These are phyloP conservation scores for Xanthoconium separans DNA, from an alignment of 1,284 basidiomycete genomes.

Conservation along the genomic window DNA sequence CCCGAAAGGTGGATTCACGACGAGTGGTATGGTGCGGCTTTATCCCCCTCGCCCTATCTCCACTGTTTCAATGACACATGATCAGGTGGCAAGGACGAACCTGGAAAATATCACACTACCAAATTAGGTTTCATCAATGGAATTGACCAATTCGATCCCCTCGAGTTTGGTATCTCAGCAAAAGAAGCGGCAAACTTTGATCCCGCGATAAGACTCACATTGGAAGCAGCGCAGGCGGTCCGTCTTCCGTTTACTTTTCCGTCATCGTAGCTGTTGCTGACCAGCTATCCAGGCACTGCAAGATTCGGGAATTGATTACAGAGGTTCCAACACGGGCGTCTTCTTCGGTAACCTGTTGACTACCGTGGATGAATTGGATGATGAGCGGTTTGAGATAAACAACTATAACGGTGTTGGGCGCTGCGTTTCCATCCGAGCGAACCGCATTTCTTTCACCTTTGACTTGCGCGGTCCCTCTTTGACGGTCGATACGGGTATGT, in stretches of 20 bases:
- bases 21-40: slow-evolving; percentile 29
- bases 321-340: slow-evolving; percentile 34
- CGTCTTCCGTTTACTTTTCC: not conserved
- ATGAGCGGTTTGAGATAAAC: slow-evolving; percentile 27
- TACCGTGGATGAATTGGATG: slow-evolving; percentile 28
- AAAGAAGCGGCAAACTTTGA: slow-evolving; percentile 28
- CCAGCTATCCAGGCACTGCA: slow-evolving; percentile 24
- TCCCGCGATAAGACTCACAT: slow-evolving; percentile 24
- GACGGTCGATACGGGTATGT: slow-evolving; percentile 44
- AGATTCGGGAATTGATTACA: slow-evolving; percentile 35
- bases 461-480: slow-evolving; percentile 48
- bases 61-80: not conserved
- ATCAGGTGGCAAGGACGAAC: slow-evolving; percentile 27
- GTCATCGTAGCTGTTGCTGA: not conserved
- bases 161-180: slow-evolving; percentile 35
- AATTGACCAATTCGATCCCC: slow-evolving; percentile 29
- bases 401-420: slow-evolving; percentile 29
- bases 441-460: slow-evolving; percentile 48
- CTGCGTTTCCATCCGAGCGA: slow-evolving; percentile 37
- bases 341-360: slow-evolving; percentile 31
- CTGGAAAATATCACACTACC: slow-evolving; percentile 27
- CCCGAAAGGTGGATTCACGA: slow-evolving; percentile 28
- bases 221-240: slow-evolving; percentile 28
- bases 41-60: not conserved
- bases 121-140: slow-evolving; percentile 34